Base-by-base conservation (phyloP, 352 stramenopile species). In the Globisporangium spiculum region DNA sequence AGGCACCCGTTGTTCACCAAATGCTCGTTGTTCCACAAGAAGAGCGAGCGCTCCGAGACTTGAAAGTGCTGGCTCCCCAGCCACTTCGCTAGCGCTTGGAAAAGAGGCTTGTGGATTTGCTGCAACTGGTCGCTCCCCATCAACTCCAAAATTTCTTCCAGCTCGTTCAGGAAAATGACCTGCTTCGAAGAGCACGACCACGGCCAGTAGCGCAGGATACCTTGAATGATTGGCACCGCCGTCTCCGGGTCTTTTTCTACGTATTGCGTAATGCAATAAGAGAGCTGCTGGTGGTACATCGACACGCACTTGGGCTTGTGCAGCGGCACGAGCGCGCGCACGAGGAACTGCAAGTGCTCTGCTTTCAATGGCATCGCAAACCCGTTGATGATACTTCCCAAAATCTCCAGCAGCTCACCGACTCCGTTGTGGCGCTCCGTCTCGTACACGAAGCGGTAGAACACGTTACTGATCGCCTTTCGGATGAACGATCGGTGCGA, bases 241-340 rank as follows among this genome's bases (percentile, higher is more conserved):
- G 96, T 99, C 71, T 99, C 91, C 0, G 96, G 93, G 77, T 99
- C 98, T 77, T 99, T 99, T 80, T 99, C 97, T 56, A 99, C 96
- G 77, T 99, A 99, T 79, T 99, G 97, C 73, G 98, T 99, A 68
- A 99, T 98, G 86, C 98, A 99, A 81, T 99, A 99, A 9, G 96
- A 99, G 12, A 99, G 86, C 71, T 99, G 98, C 78, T 99, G 97
- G 77, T 99, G 97, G 80, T 99, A 99, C 65, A 98, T 88, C 54
- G 86, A 89, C 38, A 99, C 92, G 65, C 90, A 98, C 70, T 98
- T 98, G 34, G 97, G 96, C 81, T 99, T 99, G 87, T 99, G 98
- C 63, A 99, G 84, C 16, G 97, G 97, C 71, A 99, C 97, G n/a
- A 99, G 83, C 34, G 97, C 96, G 55, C 92, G 82, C 36, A 97